Evolutionary conservation across 345 rosid genomes (phyloP).

Genomic region (Schrenkiella parvula): DNA sequence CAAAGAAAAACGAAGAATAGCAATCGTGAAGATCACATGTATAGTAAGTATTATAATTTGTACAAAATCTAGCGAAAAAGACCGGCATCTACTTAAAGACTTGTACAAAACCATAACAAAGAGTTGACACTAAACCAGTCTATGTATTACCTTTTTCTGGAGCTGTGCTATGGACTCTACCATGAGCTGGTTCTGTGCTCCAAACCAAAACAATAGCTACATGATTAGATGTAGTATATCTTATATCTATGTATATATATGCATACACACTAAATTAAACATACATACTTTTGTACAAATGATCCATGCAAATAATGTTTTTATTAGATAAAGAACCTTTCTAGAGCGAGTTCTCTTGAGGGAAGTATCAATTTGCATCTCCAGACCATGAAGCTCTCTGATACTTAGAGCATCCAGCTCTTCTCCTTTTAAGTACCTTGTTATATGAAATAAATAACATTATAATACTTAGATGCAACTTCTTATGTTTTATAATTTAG

Average conservation of each 20-base stretch:
- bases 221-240: constrained; percentile 13
- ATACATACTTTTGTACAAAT: neutral
- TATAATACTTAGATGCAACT: too few species aligned
- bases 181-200: constrained; percentile 65
- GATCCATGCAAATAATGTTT: neutral
- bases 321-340: constrained; percentile 45
- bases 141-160: constrained; percentile 58
- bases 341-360: constrained; percentile 71
- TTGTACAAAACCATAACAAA: neutral
- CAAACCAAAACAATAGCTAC: constrained; percentile 15
- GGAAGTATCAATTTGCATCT: constrained; percentile 74
- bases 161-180: constrained; percentile 54
- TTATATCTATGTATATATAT: neutral
- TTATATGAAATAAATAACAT: neutral
- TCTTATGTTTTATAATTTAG: neutral
- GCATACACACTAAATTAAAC: neutral
- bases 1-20: neutral
- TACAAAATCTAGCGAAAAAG: neutral
- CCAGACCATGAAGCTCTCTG: constrained; percentile 71
- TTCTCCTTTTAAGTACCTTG: constrained; percentile 63
- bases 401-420: constrained; percentile 56
- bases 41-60: neutral
- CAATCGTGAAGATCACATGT: neutral
- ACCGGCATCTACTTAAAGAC: neutral
- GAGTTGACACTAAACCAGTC: neutral